Percentiles rank a stretch among this genome's conserved stretches.
Evolutionary conservation across 306 rosid genomes (phyloP).

Genomic region (Argentina anserina): DNA sequence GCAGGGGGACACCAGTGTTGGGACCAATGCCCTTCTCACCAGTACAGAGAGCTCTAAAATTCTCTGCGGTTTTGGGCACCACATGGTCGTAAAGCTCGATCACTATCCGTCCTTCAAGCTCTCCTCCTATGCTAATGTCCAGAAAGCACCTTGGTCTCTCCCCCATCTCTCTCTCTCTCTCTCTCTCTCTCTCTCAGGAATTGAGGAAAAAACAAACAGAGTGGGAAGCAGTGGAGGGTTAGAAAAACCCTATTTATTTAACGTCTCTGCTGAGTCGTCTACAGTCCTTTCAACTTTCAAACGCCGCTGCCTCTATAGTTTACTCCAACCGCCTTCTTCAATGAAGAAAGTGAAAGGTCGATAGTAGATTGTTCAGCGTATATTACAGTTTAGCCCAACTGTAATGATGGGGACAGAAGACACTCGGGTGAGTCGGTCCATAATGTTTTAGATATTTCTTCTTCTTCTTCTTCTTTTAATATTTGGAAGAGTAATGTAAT

Average conservation of each 20-base stretch:
- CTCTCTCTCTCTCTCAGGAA: neutral
- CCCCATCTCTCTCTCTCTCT: conserved; percentile 37
- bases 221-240: neutral
- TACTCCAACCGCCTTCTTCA: neutral
- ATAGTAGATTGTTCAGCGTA: neutral
- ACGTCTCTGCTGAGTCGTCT: neutral
- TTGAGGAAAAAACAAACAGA: neutral
- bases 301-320: neutral
- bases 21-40: conserved; percentile 88
- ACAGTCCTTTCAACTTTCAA: neutral
- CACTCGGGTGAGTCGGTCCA: too few species aligned
- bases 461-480: too few species aligned
- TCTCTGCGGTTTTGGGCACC: conserved; percentile 72
- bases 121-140: conserved; percentile 75
- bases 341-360: neutral
- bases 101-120: conserved; percentile 79
- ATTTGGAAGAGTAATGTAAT: too few species aligned
- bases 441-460: too few species aligned
- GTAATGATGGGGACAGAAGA: neutral
- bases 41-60: conserved; percentile 89
- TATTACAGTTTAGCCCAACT: too few species aligned
- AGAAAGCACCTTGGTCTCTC: conserved; percentile 65
- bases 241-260: conserved; percentile 8
- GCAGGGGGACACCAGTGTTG: conserved; percentile 72
- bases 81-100: conserved; percentile 69